phyloP scores from a whole-genome alignment of 768 basidiomycete genomes.

The Lyophyllum semitale region DNA sequence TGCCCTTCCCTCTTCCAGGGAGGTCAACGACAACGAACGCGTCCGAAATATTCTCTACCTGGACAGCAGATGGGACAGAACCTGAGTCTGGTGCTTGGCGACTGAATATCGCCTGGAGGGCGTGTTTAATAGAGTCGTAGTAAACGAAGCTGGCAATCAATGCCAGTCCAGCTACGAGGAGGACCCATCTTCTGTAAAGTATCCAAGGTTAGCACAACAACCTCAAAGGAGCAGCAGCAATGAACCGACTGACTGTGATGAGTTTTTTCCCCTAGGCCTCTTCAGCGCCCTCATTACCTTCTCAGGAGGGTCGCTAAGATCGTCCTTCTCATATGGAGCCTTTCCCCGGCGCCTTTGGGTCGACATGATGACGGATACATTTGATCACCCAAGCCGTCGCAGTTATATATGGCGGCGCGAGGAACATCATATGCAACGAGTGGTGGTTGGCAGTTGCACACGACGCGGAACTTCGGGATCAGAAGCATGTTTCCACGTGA shows the following conservation, averaged over 20 bases:
- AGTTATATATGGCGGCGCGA: not conserved
- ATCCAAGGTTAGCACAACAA: not conserved
- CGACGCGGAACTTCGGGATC: not conserved
- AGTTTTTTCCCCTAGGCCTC: not conserved
- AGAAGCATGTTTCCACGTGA: not conserved
- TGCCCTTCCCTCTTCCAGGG: conserved; percentile 57
- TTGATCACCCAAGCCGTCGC: not conserved
- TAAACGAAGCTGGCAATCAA: not conserved
- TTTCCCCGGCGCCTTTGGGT: conserved; percentile 10
- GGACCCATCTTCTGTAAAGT: not conserved
- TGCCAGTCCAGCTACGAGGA: not conserved
- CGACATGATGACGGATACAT: conserved; percentile 7
- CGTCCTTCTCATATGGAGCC: conserved; percentile 9
- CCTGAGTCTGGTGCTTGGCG: not conserved
- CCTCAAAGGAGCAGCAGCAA: not conserved
- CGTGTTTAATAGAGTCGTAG: not conserved
- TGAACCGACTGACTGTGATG: not conserved
- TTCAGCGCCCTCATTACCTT: conserved; percentile 2
- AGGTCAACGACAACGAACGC: conserved; percentile 46
- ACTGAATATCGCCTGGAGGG: not conserved
- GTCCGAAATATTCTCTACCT: not conserved
- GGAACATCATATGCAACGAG: not conserved
- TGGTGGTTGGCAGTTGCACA: conserved; percentile 1
- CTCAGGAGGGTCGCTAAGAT: conserved; percentile 9
- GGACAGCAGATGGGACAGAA: not conserved